phyloP scores from a whole-genome alignment of 2,329 filamentous ascomycete species.

The Pochonia chlamydosporia region DNA sequence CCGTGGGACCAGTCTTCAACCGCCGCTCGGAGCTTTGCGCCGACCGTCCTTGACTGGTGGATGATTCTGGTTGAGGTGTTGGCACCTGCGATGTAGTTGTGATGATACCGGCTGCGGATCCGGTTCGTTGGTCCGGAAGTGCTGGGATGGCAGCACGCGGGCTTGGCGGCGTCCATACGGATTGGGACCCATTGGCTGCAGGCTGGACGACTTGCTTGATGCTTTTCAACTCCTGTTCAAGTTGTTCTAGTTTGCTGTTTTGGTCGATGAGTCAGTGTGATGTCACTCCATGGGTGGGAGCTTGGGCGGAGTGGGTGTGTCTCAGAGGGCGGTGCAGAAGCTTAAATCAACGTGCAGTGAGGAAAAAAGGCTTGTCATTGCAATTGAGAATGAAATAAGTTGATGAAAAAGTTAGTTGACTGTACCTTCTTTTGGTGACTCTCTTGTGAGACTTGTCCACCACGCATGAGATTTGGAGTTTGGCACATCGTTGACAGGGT shows the following conservation, averaged over 20 bases:
- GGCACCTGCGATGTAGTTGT: conserved; percentile 11
- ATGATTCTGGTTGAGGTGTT: conserved; percentile 21
- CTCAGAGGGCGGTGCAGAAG: no score
- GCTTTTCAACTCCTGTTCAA: conserved; percentile 48
- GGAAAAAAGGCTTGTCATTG: no score
- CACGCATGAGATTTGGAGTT: conserved; percentile 36
- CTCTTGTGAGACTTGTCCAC: conserved; percentile 43
- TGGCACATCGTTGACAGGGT: conserved; percentile 39
- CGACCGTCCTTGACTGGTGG: conserved; percentile 7
- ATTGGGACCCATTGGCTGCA: conserved; percentile 12
- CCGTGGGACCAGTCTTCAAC: conserved; percentile 21
- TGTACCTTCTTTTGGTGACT: conserved; percentile 37
- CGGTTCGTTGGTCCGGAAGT: conserved; percentile 14
- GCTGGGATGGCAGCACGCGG: conserved; percentile 19
- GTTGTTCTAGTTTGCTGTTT: conserved; percentile 46
- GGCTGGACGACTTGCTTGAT: conserved; percentile 46
- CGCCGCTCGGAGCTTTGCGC: conserved; percentile 12
- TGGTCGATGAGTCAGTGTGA: not conserved
- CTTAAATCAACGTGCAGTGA: no score
- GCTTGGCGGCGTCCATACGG: conserved; percentile 22
- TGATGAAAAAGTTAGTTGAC: not conserved
- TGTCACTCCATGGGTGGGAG: not conserved
- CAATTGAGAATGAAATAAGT: not conserved
- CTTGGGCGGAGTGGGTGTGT: no score
- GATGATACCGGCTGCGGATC: conserved; percentile 8